These are phyloP conservation scores for Pseudocercospora crystallina DNA, from an alignment of 2,329 filamentous ascomycete genomes.

Conservation along the genomic window DNA sequence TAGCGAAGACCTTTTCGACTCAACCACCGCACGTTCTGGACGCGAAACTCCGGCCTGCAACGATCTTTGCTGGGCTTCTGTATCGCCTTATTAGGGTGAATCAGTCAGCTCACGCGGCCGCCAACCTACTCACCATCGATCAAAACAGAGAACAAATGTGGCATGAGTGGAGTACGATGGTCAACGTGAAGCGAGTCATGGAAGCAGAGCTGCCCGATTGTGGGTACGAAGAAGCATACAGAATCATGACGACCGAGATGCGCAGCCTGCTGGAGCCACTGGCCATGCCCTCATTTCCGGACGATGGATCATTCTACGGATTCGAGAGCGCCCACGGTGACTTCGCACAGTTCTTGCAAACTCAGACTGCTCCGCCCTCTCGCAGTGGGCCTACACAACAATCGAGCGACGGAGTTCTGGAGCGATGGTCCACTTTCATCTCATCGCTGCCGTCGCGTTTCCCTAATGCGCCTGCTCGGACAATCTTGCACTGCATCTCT, in stretches of 20 bases:
- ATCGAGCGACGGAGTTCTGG: conserved; percentile 64
- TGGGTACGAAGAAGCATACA: conserved; percentile 57
- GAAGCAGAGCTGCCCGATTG: conserved; percentile 57
- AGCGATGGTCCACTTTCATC: conserved; percentile 75
- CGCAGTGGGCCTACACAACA: conserved; percentile 35
- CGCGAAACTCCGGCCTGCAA: conserved; percentile 84
- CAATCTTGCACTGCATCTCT: conserved; percentile 75
- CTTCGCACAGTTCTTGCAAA: conserved; percentile 43
- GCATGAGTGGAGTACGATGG: conserved; percentile 74
- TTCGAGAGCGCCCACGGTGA: conserved; percentile 42
- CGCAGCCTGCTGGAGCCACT: conserved; percentile 69
- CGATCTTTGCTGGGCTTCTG: conserved; percentile 81
- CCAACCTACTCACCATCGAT: conserved; percentile 85
- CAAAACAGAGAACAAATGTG: conserved; percentile 95
- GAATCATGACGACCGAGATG: conserved; percentile 60
- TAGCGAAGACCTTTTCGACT: conserved; percentile 79
- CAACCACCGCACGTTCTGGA: conserved; percentile 82
- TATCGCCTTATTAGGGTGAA: conserved; percentile 90
- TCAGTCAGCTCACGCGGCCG: conserved; percentile 87
- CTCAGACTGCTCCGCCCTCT: conserved; percentile 28
- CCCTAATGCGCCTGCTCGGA: conserved; percentile 68
- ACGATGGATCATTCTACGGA: conserved; percentile 43
- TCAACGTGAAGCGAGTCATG: conserved; percentile 58
- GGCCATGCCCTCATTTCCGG: conserved; percentile 42
- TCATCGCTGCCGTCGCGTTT: conserved; percentile 68